A percentile compares a stretch with the other conserved stretches of the same genome.
These are phyloP conservation scores for Xylariales sp. DNA, from an alignment of 2,329 filamentous ascomycete species.

Conservation along the genomic window DNA sequence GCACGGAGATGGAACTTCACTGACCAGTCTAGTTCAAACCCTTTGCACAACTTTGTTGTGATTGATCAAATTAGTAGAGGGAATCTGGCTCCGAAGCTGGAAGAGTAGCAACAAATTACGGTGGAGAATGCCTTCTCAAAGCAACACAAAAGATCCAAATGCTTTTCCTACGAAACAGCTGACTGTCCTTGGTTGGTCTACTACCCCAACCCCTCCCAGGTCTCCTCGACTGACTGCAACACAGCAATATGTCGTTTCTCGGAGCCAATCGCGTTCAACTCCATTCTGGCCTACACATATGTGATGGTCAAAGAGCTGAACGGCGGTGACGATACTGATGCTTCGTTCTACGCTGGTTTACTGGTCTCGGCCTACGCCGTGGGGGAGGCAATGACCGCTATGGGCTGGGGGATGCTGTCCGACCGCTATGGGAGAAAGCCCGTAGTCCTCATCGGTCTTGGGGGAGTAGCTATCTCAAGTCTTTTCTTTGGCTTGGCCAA, in stretches of 20 bases:
- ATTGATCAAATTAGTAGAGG: too few relatives aligned
- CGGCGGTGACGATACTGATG: constrained; percentile 30
- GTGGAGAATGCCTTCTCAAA: too few relatives aligned
- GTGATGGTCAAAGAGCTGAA: constrained; percentile 37
- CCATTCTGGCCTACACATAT: constrained; percentile 39
- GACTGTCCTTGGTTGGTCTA: neutral
- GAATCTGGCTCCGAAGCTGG: too few relatives aligned
- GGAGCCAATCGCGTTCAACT: constrained; percentile 41
- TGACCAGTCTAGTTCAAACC: too few relatives aligned
- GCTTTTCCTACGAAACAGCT: neutral
- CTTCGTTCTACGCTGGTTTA: constrained; percentile 46
- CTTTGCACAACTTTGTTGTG: too few relatives aligned
- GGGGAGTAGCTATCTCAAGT: constrained; percentile 33
- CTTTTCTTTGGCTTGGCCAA: constrained; percentile 37
- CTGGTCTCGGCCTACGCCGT: constrained; percentile 39
- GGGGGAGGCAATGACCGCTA: constrained; percentile 36
- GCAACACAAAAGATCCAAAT: neutral
- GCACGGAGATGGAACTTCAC: too few relatives aligned
- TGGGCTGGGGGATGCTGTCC: constrained; percentile 37
- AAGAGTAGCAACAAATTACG: too few relatives aligned
- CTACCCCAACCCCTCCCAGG: neutral
- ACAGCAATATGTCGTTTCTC: constrained; percentile 40
- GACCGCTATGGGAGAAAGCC: constrained; percentile 35
- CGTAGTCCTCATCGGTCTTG: constrained; percentile 30
- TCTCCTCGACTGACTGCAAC: neutral